Percentiles rank a stretch among this genome's conserved stretches.
These are phyloP conservation scores for Hydnomerulius pinastri DNA, from an alignment of 768 basidiomycete genomes.

Conservation along the genomic window DNA sequence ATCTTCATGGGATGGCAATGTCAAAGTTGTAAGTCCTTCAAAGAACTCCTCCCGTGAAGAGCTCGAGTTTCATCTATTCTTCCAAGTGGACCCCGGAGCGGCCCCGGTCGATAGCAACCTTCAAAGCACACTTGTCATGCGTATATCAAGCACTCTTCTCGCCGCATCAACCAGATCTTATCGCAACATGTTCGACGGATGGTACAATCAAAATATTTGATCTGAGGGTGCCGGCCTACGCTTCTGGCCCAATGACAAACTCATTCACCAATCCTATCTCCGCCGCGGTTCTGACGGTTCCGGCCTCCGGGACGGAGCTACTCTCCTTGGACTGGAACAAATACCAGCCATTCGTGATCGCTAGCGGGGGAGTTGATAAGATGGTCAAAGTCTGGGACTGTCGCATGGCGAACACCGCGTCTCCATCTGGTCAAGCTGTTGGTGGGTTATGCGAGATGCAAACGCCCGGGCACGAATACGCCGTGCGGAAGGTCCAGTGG, in stretches of 20 bases:
- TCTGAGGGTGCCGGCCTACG: constrained; percentile 63
- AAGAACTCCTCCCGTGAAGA: background rate
- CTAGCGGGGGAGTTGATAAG: constrained; percentile 81
- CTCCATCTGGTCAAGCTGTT: constrained; percentile 50
- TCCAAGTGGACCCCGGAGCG: constrained; percentile 85
- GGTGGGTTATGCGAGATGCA: constrained; percentile 73
- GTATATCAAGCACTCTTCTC: constrained; percentile 93
- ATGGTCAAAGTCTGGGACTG: constrained; percentile 81
- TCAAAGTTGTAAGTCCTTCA: constrained; percentile 74
- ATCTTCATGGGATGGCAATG: constrained; percentile 88
- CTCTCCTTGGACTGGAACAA: constrained; percentile 93
- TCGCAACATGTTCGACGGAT: constrained; percentile 86
- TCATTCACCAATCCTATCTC: constrained; percentile 68
- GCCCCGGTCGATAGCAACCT: constrained; percentile 73
- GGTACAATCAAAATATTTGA: constrained; percentile 87
- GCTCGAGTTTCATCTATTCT: background rate
- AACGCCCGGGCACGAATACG: constrained; percentile 86
- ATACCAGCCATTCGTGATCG: constrained; percentile 76
- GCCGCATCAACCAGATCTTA: constrained; percentile 80
- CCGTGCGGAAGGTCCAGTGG: constrained; percentile 88
- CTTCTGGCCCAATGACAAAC: constrained; percentile 49
- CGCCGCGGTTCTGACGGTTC: constrained; percentile 72
- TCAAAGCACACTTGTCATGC: constrained; percentile 82
- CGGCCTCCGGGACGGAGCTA: constrained; percentile 77
- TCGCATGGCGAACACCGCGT: constrained; percentile 71